These are phyloP conservation scores for Articulospora tetracladia DNA, from an alignment of 495 filamentous ascomycete species.

Conservation along the genomic window DNA sequence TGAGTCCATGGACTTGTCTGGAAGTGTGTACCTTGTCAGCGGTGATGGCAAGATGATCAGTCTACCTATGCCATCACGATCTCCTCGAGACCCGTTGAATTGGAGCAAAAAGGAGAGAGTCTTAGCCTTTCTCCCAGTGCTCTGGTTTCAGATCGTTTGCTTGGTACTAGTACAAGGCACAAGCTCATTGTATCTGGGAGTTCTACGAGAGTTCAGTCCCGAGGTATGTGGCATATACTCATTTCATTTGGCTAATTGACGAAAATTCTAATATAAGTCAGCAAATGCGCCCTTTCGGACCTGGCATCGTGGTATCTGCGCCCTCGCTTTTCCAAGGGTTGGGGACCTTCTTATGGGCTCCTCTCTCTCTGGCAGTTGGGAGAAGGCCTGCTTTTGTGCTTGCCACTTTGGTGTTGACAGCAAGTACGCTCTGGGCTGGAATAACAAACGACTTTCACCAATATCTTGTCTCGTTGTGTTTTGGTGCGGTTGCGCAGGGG, in stretches of 20 bases:
- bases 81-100: constrained; percentile 15
- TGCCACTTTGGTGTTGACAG: constrained; percentile 30
- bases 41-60: constrained; percentile 6
- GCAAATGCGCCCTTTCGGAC: constrained; percentile 3
- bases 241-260: neutral
- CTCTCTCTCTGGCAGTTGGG: constrained; percentile 36
- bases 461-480: constrained; percentile 3
- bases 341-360: constrained; percentile 39
- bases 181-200: neutral
- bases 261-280: neutral
- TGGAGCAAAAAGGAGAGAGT: constrained; percentile 5
- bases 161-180: constrained; percentile 7
- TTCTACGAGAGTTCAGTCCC: constrained; percentile 6
- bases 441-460: constrained; percentile 1
- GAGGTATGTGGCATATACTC: constrained; percentile 1
- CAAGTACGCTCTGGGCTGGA: constrained; percentile 4
- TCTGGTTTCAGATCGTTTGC: neutral
- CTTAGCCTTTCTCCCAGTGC: neutral
- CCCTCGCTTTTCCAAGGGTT: constrained; percentile 35
- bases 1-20: neutral
- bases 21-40: constrained; percentile 4
- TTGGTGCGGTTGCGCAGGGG: constrained; percentile 8
- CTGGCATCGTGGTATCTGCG: neutral
- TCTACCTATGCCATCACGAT: constrained; percentile 12
- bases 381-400: constrained; percentile 34